Evolutionary conservation across 495 filamentous ascomycete genomes (phyloP).

Genomic region (Xylaria telfairii): DNA sequence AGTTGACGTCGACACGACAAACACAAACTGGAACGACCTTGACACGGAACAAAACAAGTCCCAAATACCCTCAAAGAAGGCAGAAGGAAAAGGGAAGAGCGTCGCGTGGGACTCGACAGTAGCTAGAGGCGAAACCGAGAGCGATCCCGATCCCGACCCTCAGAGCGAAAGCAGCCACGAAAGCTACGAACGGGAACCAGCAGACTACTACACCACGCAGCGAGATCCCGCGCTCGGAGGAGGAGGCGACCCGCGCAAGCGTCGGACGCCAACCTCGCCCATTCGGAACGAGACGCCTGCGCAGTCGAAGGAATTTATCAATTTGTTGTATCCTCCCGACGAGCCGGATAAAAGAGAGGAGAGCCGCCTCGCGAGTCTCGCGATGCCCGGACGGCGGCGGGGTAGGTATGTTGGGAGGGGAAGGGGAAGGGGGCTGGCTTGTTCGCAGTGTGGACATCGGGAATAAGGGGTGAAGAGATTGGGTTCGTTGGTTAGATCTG

Average conservation of each 20-base stretch:
- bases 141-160: conserved; percentile 15
- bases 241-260: background rate
- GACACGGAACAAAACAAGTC: background rate
- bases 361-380: conserved; percentile 40
- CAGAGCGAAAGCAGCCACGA: conserved; percentile 2
- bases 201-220: background rate
- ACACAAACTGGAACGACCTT: background rate
- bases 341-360: conserved; percentile 24
- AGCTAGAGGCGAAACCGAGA: background rate
- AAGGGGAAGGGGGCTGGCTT: conserved; percentile 15
- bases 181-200: conserved; percentile 13
- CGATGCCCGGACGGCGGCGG: conserved; percentile 45
- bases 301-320: conserved; percentile 31
- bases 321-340: conserved; percentile 26
- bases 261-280: background rate
- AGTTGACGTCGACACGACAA: background rate
- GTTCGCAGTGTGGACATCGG: background rate
- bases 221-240: background rate
- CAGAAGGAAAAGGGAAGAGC: conserved; percentile 11
- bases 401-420: conserved; percentile 21
- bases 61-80: background rate
- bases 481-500: background rate
- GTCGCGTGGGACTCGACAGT: conserved; percentile 13
- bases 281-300: conserved; percentile 16
- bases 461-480: background rate